These are phyloP conservation scores for Dioszegia hungarica DNA, from an alignment of 768 basidiomycete genomes.

Conservation along the genomic window DNA sequence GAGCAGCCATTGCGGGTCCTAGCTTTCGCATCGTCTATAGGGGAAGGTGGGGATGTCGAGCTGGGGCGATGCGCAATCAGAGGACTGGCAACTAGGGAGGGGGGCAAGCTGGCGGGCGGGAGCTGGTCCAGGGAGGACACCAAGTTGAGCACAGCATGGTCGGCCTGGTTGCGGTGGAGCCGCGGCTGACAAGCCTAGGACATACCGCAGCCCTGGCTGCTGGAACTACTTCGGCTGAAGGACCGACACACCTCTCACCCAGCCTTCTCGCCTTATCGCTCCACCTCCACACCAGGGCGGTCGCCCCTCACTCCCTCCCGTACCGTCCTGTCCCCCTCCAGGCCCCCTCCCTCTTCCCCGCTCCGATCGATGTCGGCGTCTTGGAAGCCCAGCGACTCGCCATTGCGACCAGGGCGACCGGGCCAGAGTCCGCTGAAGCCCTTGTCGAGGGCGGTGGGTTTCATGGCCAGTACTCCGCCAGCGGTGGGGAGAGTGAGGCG, in stretches of 20 bases:
- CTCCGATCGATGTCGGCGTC: background rate
- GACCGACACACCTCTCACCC: background rate
- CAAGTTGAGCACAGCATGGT: background rate
- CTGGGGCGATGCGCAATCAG: slow-evolving; percentile 3
- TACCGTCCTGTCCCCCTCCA: background rate
- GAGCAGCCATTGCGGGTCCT: slow-evolving; percentile 11
- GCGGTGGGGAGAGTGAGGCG: no score
- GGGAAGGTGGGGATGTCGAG: slow-evolving; percentile 7
- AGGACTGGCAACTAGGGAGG: background rate
- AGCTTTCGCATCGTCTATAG: background rate
- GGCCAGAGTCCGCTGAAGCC: no score
- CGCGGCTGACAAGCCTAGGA: background rate
- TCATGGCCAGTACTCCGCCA: no score
- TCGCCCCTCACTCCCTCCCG: background rate
- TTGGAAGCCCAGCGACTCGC: background rate
- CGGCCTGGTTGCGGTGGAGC: no score
- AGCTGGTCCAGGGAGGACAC: background rate
- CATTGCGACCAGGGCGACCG: no score
- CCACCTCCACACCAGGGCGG: background rate
- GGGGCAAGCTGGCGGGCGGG: background rate
- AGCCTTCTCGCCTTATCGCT: background rate
- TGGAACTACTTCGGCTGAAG: slow-evolving; percentile 7
- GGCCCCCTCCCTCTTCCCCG: background rate
- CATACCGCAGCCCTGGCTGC: background rate
- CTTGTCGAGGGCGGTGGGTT: no score